Conservation (phyloP, 179 eudicot species). For the Gypsophila paniculata region DNA sequence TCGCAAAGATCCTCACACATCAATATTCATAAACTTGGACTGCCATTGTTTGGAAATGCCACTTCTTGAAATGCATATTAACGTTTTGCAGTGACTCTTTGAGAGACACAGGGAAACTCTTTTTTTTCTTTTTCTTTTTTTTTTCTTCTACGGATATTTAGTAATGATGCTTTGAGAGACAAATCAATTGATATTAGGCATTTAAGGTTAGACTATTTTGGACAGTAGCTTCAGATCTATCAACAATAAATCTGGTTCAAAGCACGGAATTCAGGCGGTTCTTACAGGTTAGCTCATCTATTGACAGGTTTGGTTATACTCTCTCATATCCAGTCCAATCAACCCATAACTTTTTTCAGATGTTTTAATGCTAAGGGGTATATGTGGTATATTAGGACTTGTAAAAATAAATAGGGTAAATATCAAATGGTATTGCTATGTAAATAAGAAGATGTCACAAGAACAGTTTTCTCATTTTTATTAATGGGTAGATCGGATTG, state of each 20-base stretch:
- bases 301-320: neutral
- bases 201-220: neutral
- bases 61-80: neutral
- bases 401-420: too few species aligned
- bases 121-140: too few species aligned
- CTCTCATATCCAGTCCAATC: too few species aligned
- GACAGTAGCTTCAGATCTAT: neutral
- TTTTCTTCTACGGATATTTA: neutral
- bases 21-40: neutral
- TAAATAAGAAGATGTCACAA: too few species aligned
- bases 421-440: too few species aligned
- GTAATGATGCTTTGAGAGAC: neutral
- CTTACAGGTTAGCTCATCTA: neutral
- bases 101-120: neutral
- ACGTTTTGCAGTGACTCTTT: neutral
- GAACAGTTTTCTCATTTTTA: too few species aligned
- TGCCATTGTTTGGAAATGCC: slow-evolving; percentile 2
- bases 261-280: neutral
- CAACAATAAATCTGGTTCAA: neutral
- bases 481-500: too few species aligned
- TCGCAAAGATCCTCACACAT: neutral
- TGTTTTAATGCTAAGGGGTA: too few species aligned
- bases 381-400: too few species aligned
- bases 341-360: too few species aligned
- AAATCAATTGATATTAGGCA: neutral